Conservation (phyloP, 306 rosid genomes). For the Citrullus mucosospermus region DNA sequence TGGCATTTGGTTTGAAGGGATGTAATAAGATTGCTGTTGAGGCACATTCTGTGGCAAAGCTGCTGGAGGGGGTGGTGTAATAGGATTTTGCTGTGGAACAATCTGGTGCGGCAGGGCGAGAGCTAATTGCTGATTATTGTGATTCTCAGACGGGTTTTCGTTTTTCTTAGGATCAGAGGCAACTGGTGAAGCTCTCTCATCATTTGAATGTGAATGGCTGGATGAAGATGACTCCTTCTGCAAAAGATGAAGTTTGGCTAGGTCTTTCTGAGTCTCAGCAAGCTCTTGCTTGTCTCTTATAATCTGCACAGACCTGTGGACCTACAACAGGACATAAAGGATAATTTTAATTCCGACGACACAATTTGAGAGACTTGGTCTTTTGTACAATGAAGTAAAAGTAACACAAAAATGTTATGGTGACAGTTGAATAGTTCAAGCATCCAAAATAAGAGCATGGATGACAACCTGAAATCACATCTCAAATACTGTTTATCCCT, state of each 20-base stretch:
- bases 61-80: constrained; percentile 38
- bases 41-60: constrained; percentile 37
- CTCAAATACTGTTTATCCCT: not conserved
- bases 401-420: not conserved
- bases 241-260: constrained; percentile 85
- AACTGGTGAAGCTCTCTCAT: constrained; percentile 58
- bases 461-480: not conserved
- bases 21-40: constrained; percentile 66
- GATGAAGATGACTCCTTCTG: constrained; percentile 81
- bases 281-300: constrained; percentile 97
- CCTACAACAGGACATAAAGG: constrained; percentile 22
- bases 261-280: constrained; percentile 82
- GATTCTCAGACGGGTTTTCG: constrained; percentile 46
- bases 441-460: not conserved
- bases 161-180: constrained; percentile 45
- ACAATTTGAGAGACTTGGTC: not conserved
- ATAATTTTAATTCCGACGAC: not conserved
- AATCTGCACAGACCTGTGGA: constrained; percentile 91
- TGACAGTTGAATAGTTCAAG: not conserved
- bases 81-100: constrained; percentile 40
- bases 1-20: constrained; percentile 42
- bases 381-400: not conserved
- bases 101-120: constrained; percentile 81
- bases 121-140: constrained; percentile 79
- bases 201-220: constrained; percentile 62